Conservation (phyloP, 129 eudicot species). For the Cynara cardunculus region DNA sequence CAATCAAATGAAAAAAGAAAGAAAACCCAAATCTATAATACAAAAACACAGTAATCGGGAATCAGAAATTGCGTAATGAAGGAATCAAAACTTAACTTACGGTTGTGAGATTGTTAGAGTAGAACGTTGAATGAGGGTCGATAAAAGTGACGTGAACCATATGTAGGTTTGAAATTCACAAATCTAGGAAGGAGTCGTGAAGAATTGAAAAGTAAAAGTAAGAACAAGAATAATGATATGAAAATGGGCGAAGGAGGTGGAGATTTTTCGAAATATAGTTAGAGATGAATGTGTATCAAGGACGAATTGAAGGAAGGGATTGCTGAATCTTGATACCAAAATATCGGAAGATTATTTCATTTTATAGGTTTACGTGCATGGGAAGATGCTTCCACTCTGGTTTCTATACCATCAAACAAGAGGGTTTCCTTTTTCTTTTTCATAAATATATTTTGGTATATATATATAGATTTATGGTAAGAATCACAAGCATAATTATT, state of each 20-base stretch:
- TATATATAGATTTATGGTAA: not conserved
- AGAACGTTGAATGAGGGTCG: conserved; percentile 17
- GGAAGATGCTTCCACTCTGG: not conserved
- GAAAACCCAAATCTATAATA: not conserved
- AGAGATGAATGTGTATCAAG: not conserved
- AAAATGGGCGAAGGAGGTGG: conserved; percentile 28
- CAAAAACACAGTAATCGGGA: not conserved
- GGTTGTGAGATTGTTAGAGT: conserved; percentile 26
- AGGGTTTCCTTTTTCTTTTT: not conserved
- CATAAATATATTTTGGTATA: too few relatives aligned
- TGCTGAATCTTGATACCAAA: not conserved
- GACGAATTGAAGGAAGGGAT: not conserved
- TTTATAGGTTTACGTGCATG: conserved; percentile 27
- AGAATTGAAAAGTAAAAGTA: conserved; percentile 7
- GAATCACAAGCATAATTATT: not conserved
- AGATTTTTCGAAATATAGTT: conserved; percentile 22
- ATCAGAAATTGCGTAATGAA: not conserved
- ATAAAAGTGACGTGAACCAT: conserved; percentile 20
- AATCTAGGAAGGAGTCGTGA: conserved; percentile 21
- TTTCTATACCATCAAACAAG: not conserved
- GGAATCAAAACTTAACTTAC: conserved; percentile 19
- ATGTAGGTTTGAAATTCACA: conserved; percentile 18
- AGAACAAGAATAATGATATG: not conserved
- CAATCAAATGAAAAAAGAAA: not conserved
- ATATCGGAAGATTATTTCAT: conserved; percentile 1